Evolutionary conservation across 2,329 filamentous ascomycete genomes (phyloP), one percentile per base, ranked within the genome.

Genomic region (Intubia oerlemansii): DNA sequence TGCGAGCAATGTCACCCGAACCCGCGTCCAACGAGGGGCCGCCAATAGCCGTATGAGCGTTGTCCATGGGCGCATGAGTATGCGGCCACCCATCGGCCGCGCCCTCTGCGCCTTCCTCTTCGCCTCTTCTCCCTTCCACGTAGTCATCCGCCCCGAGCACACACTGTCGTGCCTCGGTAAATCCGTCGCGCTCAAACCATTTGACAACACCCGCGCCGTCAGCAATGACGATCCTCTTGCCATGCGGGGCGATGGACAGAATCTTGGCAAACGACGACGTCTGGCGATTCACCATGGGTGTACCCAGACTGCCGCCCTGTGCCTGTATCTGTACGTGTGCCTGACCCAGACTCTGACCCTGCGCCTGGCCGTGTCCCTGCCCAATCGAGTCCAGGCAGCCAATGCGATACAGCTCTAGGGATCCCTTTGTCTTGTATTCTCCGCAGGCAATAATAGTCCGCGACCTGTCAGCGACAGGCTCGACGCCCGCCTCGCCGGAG

Each of bases 371-470:
- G n/a, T n/a, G n/a, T n/a, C n/a, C n/a, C n/a, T n/a, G n/a, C n/a
- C n/a, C n/a, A n/a, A n/a, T n/a, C 11, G 21, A 4, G 11, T 9
- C 7, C 21, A 12, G 11, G 6, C 21, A 12, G 7, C 11, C 8
- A 9, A 18, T 1, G 50, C 0, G 75, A 46, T 91, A 92, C n/a
- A 92, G 53, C 44, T 95, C 85, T 2, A 95, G 56, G 0, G 77
- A 84, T 1, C 85, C 85, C 47, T 88, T 84, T 18, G 76, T 80
- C 40, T 88, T 90, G 53, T 93, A 93, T 44, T 85, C 79, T 5
- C 84, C 85, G 22, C 77, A 79, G 3, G 81, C 79, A 29, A 92
- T 64, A 16, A 93, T n/a, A n/a, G n/a, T n/a, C n/a, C n/a, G n/a
- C n/a, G n/a, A n/a, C n/a, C n/a, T n/a, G n/a, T n/a, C n/a, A n/a